Evolutionary conservation across 2,329 filamentous ascomycete species (phyloP).

Genomic region (Thermothelomyces thermophilus): DNA sequence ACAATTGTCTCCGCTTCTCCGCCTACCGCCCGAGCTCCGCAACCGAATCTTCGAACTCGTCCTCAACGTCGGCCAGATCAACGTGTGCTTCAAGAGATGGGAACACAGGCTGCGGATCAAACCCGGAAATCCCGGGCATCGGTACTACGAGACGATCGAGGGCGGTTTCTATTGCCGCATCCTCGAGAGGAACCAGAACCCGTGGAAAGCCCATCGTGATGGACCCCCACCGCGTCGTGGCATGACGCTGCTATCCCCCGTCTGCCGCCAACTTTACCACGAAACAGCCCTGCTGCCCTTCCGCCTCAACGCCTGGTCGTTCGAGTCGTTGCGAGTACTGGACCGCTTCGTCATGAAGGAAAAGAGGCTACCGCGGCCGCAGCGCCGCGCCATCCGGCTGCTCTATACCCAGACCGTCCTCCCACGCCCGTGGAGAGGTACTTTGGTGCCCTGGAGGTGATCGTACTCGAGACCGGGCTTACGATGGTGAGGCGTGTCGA

Average conservation of each 20-base stretch:
- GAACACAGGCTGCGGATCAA: slow-evolving; percentile 20
- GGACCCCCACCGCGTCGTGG: slow-evolving; percentile 7
- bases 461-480: slow-evolving; percentile 23
- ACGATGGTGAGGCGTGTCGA: slow-evolving; percentile 16
- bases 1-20: slow-evolving; percentile 27
- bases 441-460: slow-evolving; percentile 28
- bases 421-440: slow-evolving; percentile 25
- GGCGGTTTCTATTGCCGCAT: slow-evolving; percentile 30
- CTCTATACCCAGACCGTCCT: slow-evolving; percentile 27
- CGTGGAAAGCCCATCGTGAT: slow-evolving; percentile 20
- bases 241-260: slow-evolving; percentile 29
- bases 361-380: slow-evolving; percentile 25
- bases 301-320: slow-evolving; percentile 31
- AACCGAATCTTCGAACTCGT: slow-evolving; percentile 32
- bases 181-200: slow-evolving; percentile 26
- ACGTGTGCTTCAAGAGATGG: slow-evolving; percentile 29
- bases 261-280: slow-evolving; percentile 34
- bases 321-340: slow-evolving; percentile 29
- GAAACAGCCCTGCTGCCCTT: slow-evolving; percentile 33
- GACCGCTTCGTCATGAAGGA: slow-evolving; percentile 31
- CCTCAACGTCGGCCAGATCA: slow-evolving; percentile 30
- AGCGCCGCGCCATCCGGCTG: slow-evolving; percentile 29
- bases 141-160: slow-evolving; percentile 18
- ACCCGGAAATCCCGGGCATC: slow-evolving; percentile 12
- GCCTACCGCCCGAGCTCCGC: slow-evolving; percentile 30